phyloP scores from a whole-genome alignment of 1,284 basidiomycete species.

The Neotropicomus parvogracilis region DNA sequence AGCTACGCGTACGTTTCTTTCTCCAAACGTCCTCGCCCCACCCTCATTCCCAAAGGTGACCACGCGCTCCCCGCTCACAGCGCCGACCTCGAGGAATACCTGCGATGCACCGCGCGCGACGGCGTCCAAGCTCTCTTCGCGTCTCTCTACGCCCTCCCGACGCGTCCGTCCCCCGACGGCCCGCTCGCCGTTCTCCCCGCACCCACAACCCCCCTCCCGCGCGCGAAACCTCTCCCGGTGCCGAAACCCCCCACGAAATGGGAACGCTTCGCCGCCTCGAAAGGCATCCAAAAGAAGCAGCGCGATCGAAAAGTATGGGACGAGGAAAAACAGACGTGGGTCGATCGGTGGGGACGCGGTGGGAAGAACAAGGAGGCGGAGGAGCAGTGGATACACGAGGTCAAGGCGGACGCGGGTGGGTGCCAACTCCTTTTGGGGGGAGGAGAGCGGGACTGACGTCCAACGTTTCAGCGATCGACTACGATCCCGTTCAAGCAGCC shows the following conservation, averaged over 20 bases:
- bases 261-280: slow-evolving; percentile 92
- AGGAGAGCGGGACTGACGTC: too few relatives aligned
- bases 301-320: slow-evolving; percentile 90
- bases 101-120: slow-evolving; percentile 79
- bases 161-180: slow-evolving; percentile 73
- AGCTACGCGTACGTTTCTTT: slow-evolving; percentile 61
- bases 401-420: slow-evolving; percentile 82
- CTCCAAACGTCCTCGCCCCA: too few relatives aligned
- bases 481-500: slow-evolving; percentile 77
- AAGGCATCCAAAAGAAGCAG: slow-evolving; percentile 85
- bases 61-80: too few relatives aligned
- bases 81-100: slow-evolving; percentile 74
- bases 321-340: slow-evolving; percentile 92
- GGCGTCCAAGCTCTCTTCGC: slow-evolving; percentile 83
- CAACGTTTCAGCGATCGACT: slow-evolving; percentile 71
- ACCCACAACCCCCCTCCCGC: slow-evolving; percentile 74
- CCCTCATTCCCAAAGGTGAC: too few relatives aligned
- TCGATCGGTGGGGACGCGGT: slow-evolving; percentile 86
- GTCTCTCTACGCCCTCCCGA: slow-evolving; percentile 81
- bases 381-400: slow-evolving; percentile 90
- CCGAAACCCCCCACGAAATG: slow-evolving; percentile 93
- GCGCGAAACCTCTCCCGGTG: slow-evolving; percentile 91
- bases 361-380: slow-evolving; percentile 90
- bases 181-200: slow-evolving; percentile 81
- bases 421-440: too few relatives aligned